Evolutionary conservation across 805 yeast species (phyloP).

Genomic region (Wickerhamomyces tratensis): DNA sequence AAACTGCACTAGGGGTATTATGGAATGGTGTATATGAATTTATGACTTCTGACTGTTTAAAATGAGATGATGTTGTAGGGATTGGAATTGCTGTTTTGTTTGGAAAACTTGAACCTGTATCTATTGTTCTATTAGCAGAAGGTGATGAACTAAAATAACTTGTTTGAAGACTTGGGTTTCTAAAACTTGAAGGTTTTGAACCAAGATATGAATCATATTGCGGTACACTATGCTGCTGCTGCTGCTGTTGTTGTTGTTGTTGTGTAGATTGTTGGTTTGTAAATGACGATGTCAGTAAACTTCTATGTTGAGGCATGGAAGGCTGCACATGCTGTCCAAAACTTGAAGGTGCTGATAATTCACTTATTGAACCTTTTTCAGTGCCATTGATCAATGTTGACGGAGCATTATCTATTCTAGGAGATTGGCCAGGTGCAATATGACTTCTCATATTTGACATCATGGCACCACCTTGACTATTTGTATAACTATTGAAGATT

Average conservation of each 20-base stretch:
- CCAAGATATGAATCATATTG: background rate
- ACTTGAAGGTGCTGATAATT: background rate
- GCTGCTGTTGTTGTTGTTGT: slow-evolving; percentile 3
- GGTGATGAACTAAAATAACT: slow-evolving; percentile 34
- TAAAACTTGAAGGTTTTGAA: slow-evolving; percentile 2
- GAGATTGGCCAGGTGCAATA: background rate
- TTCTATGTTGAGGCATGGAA: background rate
- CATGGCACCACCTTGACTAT: slow-evolving; percentile 9
- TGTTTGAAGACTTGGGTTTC: slow-evolving; percentile 23
- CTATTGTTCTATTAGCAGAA: slow-evolving; percentile 9
- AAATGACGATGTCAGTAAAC: slow-evolving; percentile 5
- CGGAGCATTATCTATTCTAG: background rate
- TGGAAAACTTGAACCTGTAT: slow-evolving; percentile 2
- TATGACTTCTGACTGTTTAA: slow-evolving; percentile 13
- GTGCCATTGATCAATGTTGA: background rate
- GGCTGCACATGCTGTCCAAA: slow-evolving; percentile 1
- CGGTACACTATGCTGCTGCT: slow-evolving; percentile 6
- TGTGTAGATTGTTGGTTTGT: slow-evolving; percentile 4
- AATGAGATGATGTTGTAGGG: slow-evolving; percentile 20
- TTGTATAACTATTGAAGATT: background rate
- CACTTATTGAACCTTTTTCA: background rate
- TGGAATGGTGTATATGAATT: slow-evolving; percentile 27
- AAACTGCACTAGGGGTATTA: slow-evolving; percentile 38
- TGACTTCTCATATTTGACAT: background rate
- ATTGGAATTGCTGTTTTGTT: slow-evolving; percentile 16